Evolutionary conservation across 768 basidiomycete genomes (phyloP), one percentile per base, ranked within the genome.

Genomic region (Tricholoma hemisulphureum): DNA sequence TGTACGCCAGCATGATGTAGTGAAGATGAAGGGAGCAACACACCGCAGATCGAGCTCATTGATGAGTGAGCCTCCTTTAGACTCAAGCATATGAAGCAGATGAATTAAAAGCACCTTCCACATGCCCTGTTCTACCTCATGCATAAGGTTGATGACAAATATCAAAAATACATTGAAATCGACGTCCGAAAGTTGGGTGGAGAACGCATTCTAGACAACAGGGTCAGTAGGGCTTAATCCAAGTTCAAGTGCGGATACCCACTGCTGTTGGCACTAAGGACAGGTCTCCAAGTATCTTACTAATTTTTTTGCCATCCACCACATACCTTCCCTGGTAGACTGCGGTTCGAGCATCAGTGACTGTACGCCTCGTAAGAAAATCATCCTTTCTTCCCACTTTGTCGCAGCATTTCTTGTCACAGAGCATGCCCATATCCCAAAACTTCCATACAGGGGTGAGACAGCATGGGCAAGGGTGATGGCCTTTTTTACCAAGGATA

Each of bases 251-350:
- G 14, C n/a, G 16, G 41, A 6, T n/a, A 43, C 41, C 16, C 16
- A 6, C 41, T 6, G n/a, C n/a, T n/a, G 14, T 14, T 5, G 41
- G 41, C 14, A 14, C 21, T 21, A n/a, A 14, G 16, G 71, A 74
- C 18, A 68, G 55, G 2, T 31, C 24, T 49, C 65, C 61, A 0
- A 75, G 61, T 0, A 72, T n/a, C n/a, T n/a, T n/a, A n/a, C n/a
- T n/a, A n/a, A n/a, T n/a, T n/a, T n/a, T n/a, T n/a, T n/a, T n/a
- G n/a, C 0, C 65, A 9, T 68, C 65, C 4, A 76, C 67, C 1
- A 51, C 54, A 35, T 62, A 62, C 18, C 65, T 61, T n/a, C 62
- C 54, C 41, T 69, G 37, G 51, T 74, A 75, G 6, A 75, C 71
- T 2, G 62, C 41, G 20, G 61, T 31, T 10, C 66, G 64, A 8